Evolutionary conservation across 192 early-diverging fungal species (phyloP).

Genomic region (Podila epigama): DNA sequence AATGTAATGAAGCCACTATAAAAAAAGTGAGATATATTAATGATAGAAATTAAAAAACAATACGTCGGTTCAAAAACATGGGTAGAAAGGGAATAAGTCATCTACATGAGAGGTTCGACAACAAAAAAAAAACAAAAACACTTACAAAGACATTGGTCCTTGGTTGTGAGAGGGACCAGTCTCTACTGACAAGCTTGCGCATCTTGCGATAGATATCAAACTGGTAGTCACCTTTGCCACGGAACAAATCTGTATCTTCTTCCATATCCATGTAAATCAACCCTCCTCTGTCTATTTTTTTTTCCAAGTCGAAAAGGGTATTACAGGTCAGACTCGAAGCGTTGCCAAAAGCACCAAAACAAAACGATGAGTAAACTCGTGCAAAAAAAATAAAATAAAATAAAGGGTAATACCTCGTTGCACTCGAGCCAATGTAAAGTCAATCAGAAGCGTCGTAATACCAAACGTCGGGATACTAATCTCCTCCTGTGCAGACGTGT

Average conservation of each 20-base stretch:
- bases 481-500: background rate
- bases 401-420: constrained; percentile 38
- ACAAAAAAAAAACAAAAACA: background rate
- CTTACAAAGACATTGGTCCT: constrained; percentile 60
- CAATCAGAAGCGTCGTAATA: constrained; percentile 71
- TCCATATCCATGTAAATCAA: constrained; percentile 44
- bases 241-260: constrained; percentile 35
- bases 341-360: background rate
- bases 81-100: too few species aligned
- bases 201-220: constrained; percentile 79
- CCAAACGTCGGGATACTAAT: constrained; percentile 62
- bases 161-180: constrained; percentile 56
- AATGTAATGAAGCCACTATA: constrained; percentile 60
- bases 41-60: background rate
- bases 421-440: constrained; percentile 75
- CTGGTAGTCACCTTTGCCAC: constrained; percentile 68
- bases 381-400: background rate
- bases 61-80: too few species aligned
- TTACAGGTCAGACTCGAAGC: too few species aligned
- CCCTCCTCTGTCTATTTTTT: constrained; percentile 18
- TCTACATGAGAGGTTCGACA: background rate
- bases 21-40: too few species aligned
- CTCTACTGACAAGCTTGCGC: constrained; percentile 50
- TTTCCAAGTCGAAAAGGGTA: too few species aligned
- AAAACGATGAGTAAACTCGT: background rate